A percentile compares a stretch with the other conserved stretches of the same genome.
phyloP scores from a whole-genome alignment of 2,329 filamentous ascomycete genomes.

The Myriangium duriaei region DNA sequence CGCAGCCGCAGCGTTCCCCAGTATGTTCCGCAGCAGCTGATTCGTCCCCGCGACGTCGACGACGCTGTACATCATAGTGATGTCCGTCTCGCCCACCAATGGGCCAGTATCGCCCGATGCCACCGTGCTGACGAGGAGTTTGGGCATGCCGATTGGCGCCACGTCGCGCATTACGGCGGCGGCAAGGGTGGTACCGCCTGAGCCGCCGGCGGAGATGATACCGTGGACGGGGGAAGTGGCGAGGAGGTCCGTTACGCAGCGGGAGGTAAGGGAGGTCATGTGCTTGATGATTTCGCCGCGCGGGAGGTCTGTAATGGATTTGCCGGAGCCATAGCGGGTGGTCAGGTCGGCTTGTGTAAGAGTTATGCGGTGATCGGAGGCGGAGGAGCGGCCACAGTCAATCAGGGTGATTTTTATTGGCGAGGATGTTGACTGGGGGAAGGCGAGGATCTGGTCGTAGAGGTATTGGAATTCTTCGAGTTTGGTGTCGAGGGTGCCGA shows the following conservation, averaged over 20 bases:
- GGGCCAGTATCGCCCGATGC: slow-evolving; percentile 53
- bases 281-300: slow-evolving; percentile 45
- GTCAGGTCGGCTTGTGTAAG: slow-evolving; percentile 35
- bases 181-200: slow-evolving; percentile 48
- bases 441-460: slow-evolving; percentile 31
- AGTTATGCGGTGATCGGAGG: slow-evolving; percentile 34
- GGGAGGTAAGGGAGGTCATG: slow-evolving; percentile 39
- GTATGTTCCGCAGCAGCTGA: slow-evolving; percentile 41
- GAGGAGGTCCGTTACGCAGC: slow-evolving; percentile 33
- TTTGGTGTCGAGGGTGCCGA: slow-evolving; percentile 56
- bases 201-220: slow-evolving; percentile 49
- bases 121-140: slow-evolving; percentile 58
- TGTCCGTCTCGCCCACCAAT: slow-evolving; percentile 56
- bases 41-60: slow-evolving; percentile 59
- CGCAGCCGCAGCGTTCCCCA: slow-evolving; percentile 51
- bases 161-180: slow-evolving; percentile 48
- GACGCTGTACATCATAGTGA: slow-evolving; percentile 58
- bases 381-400: slow-evolving; percentile 41
- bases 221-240: slow-evolving; percentile 43
- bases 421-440: slow-evolving; percentile 3
- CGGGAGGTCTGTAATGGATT: slow-evolving; percentile 28
- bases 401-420: slow-evolving; percentile 34
- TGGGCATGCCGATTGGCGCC: slow-evolving; percentile 54
- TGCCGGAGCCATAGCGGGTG: slow-evolving; percentile 18
- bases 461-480: slow-evolving; percentile 46